Evolutionary conservation across 352 stramenopile species (phyloP).

Genomic region (Peronospora belbahrii): DNA sequence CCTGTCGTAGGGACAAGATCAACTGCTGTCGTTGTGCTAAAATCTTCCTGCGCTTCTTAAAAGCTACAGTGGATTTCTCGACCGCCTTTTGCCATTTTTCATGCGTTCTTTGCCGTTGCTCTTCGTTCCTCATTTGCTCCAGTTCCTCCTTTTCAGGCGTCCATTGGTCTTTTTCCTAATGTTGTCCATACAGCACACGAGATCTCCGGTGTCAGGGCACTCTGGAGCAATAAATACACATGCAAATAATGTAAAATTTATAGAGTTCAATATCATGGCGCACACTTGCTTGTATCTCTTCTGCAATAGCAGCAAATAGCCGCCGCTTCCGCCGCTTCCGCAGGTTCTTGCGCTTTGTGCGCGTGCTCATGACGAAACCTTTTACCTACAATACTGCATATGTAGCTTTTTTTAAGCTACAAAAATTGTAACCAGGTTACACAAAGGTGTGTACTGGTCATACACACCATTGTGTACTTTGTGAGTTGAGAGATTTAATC

Average conservation of each 20-base stretch:
- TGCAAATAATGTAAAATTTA: background rate
- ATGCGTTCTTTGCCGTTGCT: conserved; percentile 46
- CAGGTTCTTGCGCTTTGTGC: conserved; percentile 70
- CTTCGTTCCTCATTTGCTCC: conserved; percentile 50
- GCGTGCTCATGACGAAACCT: conserved; percentile 31
- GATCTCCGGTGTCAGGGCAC: conserved; percentile 1
- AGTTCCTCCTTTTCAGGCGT: conserved; percentile 40
- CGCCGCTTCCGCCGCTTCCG: conserved; percentile 68
- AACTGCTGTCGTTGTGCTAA: conserved; percentile 42
- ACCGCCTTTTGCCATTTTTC: conserved; percentile 46
- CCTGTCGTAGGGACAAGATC: conserved; percentile 51
- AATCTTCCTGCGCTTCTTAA: conserved; percentile 43
- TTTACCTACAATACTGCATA: conserved; percentile 3
- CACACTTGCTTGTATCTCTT: conserved; percentile 41
- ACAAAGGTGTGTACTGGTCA: too few relatives aligned
- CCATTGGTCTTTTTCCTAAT: conserved; percentile 32
- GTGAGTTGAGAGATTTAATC: too few relatives aligned
- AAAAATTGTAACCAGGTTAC: background rate
- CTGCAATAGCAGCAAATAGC: conserved; percentile 47
- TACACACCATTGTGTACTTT: too few relatives aligned
- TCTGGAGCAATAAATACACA: conserved; percentile 2
- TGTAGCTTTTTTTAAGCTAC: background rate
- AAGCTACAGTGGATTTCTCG: conserved; percentile 23
- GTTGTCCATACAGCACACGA: background rate
- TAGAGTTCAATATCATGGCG: background rate